These are phyloP conservation scores for Starmerella potacharoeniae DNA, from an alignment of 805 yeast genomes.

Conservation along the genomic window DNA sequence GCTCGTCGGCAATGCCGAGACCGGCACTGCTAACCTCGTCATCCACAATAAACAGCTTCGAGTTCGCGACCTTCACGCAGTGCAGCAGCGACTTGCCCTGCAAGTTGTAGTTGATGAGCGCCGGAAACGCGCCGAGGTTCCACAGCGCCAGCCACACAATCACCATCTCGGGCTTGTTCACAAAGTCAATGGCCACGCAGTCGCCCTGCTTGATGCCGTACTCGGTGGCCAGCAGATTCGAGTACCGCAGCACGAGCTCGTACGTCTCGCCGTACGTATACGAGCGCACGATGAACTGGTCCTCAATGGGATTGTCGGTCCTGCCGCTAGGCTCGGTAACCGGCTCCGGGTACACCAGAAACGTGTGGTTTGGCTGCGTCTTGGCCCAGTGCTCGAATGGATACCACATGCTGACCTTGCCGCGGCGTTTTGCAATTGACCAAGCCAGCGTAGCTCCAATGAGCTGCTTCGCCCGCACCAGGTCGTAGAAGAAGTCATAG, in stretches of 20 bases:
- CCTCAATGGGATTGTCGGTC: constrained; percentile 27
- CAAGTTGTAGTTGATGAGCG: constrained; percentile 73
- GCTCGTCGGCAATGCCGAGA: constrained; percentile 37
- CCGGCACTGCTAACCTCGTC: constrained; percentile 51
- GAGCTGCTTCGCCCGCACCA: constrained; percentile 10
- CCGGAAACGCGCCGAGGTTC: constrained; percentile 85
- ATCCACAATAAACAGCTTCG: constrained; percentile 59
- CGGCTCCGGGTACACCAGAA: constrained; percentile 54
- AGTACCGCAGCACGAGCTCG: constrained; percentile 51
- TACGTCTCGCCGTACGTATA: constrained; percentile 62
- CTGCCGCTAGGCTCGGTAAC: constrained; percentile 27
- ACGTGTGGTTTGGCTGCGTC: constrained; percentile 40
- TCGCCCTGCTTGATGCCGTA: constrained; percentile 57
- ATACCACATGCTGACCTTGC: constrained; percentile 53
- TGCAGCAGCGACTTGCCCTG: constrained; percentile 65
- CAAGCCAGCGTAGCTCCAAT: constrained; percentile 4
- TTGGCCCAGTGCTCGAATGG: constrained; percentile 46
- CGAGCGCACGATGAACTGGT: constrained; percentile 48
- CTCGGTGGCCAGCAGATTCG: constrained; percentile 50
- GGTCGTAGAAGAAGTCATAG: constrained; percentile 14
- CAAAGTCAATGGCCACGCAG: constrained; percentile 60
- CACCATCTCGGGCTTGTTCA: constrained; percentile 73
- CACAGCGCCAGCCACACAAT: constrained; percentile 76
- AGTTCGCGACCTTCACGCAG: constrained; percentile 59
- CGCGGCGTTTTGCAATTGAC: constrained; percentile 11